Evolutionary conservation across 345 rosid genomes (phyloP).

Genomic region (Eucalyptus tenuipes): DNA sequence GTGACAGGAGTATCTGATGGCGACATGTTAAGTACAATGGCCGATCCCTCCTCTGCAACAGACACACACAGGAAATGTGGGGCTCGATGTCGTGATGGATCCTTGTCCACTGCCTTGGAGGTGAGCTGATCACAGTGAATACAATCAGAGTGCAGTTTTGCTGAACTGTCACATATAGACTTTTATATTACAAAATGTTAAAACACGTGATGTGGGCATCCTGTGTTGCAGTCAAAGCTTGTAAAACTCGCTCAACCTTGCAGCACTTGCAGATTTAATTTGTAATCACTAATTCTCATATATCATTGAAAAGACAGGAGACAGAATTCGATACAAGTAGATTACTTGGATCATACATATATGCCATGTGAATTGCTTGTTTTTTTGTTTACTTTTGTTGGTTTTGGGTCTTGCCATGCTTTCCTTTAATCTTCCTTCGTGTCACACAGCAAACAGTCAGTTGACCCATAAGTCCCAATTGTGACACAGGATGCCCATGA

Average conservation of each 20-base stretch:
- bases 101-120: slow-evolving; percentile 57
- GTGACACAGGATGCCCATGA: neutral
- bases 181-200: neutral
- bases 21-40: slow-evolving; percentile 33
- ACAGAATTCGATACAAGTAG: neutral
- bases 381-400: neutral
- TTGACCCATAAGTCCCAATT: neutral
- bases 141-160: neutral
- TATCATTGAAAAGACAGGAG: neutral
- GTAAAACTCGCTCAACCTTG: neutral
- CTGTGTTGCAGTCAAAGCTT: neutral
- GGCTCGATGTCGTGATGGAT: slow-evolving; percentile 45
- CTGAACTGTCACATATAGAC: neutral
- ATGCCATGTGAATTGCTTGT: neutral
- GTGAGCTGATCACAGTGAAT: slow-evolving; percentile 41
- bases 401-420: neutral
- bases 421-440: neutral
- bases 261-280: neutral
- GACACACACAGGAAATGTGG: slow-evolving; percentile 63
- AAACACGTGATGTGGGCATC: neutral
- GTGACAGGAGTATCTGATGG: slow-evolving; percentile 22
- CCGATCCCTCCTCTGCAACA: slow-evolving; percentile 36
- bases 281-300: neutral
- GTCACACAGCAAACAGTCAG: neutral
- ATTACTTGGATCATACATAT: neutral